Evolutionary conservation across 2,329 filamentous ascomycete species (phyloP), one percentile per base, ranked within the genome.

Genomic region (Microcyclosporella mali): DNA sequence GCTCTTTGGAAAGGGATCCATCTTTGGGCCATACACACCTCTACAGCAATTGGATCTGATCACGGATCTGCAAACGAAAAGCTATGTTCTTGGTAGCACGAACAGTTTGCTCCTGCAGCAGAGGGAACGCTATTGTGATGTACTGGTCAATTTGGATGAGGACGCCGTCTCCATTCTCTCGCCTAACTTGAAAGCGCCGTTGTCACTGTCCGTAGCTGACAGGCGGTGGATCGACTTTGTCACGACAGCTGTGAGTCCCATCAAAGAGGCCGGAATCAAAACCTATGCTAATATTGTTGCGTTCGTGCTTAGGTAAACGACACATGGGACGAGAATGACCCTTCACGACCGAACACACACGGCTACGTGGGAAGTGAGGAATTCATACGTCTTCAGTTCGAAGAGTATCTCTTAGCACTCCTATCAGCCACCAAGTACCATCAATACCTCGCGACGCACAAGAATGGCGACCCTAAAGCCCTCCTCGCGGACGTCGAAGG

Each of bases 21-120:
- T 98, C 46, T 97, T 95, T 62, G 90, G 92, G 2, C 92, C 92
- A 0, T 98, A 98, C 61, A 98, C 92, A 1, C 92, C 92, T 14
- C 72, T 98, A 14, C 92, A 98, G 66, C 89, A 95, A 67, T 80
- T 98, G 43, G 90, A 98, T 63, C 77, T 95, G 55, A 77, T 98
- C 31, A 90, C 90, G 40, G 90, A 97, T 66, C 82, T 88, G 56
- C 86, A 88, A 32, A 97, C 92, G 15, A 97, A 95, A 68, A 95
- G 90, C 1, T 98, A 97, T 59, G 85, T 98, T 41, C 89, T 98
- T 44, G 92, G 92, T 50, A 95, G 89, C 53, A 98, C 92, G 29
- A 98, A 98, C 64, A 94, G 88, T 4, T 74, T 98, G 17, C 74
- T 98, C 27, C 71, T 98, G 9, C 89, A 95, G 59, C 92, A 98